Evolutionary conservation across 805 yeast genomes (phyloP), one percentile per base, ranked within the genome.

Genomic region (Teunomyces stri): DNA sequence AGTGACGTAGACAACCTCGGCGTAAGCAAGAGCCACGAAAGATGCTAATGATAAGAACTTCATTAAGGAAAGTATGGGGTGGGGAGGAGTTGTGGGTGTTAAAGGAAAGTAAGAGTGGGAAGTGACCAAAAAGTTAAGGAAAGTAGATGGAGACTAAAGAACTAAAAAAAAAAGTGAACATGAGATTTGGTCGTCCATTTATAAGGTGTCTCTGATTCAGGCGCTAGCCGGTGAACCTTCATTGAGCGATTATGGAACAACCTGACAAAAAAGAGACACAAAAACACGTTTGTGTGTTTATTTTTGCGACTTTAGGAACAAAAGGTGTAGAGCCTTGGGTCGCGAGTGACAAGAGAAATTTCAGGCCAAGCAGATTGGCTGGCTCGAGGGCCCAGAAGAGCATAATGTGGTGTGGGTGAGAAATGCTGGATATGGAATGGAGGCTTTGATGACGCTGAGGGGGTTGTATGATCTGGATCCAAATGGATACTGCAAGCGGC

Each of bases 1-100:
- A 27, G 73, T 68, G 47, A 65, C 68, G 44, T 48, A 58, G 25
- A 58, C 59, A 15, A 61, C 56, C 30, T 57, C 43, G 18, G 69
- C 66, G n/a, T 55, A 42, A 11, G 55, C 62, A 25, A 52, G 30
- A 34, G 59, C 41, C 44, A 55, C 54, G 43, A 62, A 45, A 15
- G 66, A 46, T 29, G 65, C 52, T 33, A 62, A 54, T 39, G 52
- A 50, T 5, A 54, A 47, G 45, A 61, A 57, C 52, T 57, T 59
- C 66, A 62, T 62, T 31, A 33, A n/a, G 36, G 18, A 33, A 13
- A 15, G 10, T 16, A 7, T 31, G 35, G 16, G 16, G 35, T 13
- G 15, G 34, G 34, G n/a, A 12, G 41, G 29, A 7, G 25, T 7
- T 25, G 27, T 6, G 27, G 6, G 27, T 0, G 27, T 25, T 25